phyloP scores from a whole-genome alignment of 2,329 filamentous ascomycete genomes.

The Fusarium setosum region DNA sequence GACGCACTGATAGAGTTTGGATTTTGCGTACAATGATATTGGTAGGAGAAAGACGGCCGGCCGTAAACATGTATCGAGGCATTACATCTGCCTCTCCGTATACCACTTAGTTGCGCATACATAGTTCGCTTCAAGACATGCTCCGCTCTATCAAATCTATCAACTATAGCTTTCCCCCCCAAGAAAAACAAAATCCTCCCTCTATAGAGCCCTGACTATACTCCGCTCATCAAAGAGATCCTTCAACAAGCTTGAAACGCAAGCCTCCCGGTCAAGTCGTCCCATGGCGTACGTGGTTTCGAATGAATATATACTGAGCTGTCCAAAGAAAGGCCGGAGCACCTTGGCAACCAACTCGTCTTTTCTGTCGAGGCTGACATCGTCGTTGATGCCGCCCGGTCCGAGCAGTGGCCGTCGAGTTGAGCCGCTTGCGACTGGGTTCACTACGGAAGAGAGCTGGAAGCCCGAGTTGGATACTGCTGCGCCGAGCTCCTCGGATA shows the following conservation, averaged over 20 bases:
- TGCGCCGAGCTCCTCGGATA: conserved; percentile 79
- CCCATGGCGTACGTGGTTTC: conserved; percentile 93
- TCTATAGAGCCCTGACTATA: conserved; percentile 69
- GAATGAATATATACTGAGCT: conserved; percentile 92
- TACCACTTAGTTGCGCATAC: background rate
- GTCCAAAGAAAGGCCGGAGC: conserved; percentile 87
- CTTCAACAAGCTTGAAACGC: conserved; percentile 71
- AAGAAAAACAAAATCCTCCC: background rate
- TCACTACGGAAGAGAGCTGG: conserved; percentile 52
- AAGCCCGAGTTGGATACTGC: conserved; percentile 46
- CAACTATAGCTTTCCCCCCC: background rate
- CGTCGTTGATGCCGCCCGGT: conserved; percentile 64
- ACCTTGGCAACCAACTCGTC: conserved; percentile 81
- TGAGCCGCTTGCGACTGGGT: conserved; percentile 49
- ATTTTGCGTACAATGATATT: background rate
- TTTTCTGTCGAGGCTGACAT: conserved; percentile 67
- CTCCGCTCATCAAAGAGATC: conserved; percentile 85
- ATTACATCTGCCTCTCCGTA: conserved; percentile 2
- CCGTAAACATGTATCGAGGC: background rate
- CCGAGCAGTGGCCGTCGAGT: conserved; percentile 63
- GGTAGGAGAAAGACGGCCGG: background rate
- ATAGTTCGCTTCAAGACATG: conserved; percentile 19
- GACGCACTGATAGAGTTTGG: background rate
- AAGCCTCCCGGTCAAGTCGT: conserved; percentile 71
- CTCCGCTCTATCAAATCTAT: conserved; percentile 21